These are phyloP conservation scores for Saturnispora gosingensis DNA, from an alignment of 805 yeast species.

Conservation along the genomic window DNA sequence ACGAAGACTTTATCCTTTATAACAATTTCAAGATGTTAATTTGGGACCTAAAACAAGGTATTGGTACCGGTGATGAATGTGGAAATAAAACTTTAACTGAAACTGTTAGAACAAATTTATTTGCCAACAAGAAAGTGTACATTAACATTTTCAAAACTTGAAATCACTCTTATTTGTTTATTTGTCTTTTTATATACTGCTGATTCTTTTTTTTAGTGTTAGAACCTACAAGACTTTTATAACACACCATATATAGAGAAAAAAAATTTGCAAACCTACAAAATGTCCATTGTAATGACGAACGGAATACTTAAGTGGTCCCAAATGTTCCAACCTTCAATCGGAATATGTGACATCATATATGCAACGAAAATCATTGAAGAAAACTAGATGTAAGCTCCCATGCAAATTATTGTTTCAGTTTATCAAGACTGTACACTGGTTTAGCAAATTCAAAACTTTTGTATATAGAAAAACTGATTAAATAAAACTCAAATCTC, in stretches of 20 bases:
- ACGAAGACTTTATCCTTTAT: conserved; percentile 18
- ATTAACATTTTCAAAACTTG: conserved; percentile 6
- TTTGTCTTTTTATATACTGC: background rate
- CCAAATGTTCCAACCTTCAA: no score
- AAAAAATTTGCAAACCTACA: no score
- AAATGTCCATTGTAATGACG: no score
- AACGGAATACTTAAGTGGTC: no score
- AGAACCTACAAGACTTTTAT: background rate
- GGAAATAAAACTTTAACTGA: conserved; percentile 13
- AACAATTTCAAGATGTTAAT: conserved; percentile 24
- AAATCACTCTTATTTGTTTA: background rate
- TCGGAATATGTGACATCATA: no score
- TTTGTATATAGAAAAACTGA: no score
- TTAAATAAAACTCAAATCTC: no score
- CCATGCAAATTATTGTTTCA: no score
- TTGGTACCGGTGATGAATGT: conserved; percentile 1
- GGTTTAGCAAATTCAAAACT: no score
- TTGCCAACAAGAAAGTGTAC: conserved; percentile 14
- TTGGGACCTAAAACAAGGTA: conserved; percentile 23
- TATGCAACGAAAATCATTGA: no score
- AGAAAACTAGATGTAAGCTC: no score
- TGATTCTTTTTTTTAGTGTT: background rate
- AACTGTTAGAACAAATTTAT: conserved; percentile 21
- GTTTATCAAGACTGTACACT: no score
- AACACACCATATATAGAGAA: background rate